Conservation (phyloP, 768 basidiomycete species). For the Trametes elegans region DNA sequence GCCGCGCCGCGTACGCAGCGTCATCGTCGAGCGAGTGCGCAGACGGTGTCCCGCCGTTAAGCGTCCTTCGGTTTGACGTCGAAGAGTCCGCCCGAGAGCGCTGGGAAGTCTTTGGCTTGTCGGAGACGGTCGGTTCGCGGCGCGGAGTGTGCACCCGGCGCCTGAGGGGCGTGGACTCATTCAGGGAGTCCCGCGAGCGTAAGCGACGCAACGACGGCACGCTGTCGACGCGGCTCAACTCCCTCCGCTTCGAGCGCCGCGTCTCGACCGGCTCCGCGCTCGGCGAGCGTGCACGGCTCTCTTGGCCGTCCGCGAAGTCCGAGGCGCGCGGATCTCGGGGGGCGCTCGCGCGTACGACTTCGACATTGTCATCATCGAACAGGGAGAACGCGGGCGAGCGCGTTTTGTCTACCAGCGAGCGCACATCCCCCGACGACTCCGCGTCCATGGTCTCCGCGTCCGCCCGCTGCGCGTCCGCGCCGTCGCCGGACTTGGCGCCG, state of each 20-base stretch:
- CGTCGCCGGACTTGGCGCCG: neutral
- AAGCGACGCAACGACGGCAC: conserved; percentile 11
- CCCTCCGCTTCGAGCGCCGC: conserved; percentile 10
- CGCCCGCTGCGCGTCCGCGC: neutral
- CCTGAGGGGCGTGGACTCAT: conserved; percentile 9
- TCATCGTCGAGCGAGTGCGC: conserved; percentile 13
- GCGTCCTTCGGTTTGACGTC: neutral
- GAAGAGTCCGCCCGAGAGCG: conserved; percentile 5
- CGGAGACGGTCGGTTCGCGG: neutral
- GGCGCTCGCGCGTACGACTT: conserved; percentile 18
- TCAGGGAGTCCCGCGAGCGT: conserved; percentile 12
- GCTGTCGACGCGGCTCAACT: neutral
- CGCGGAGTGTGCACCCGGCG: conserved; percentile 11
- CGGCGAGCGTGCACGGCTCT: conserved; percentile 1
- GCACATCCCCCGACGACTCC: neutral
- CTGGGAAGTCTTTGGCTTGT: neutral
- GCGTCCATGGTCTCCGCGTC: neutral
- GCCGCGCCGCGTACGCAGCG: conserved; percentile 29
- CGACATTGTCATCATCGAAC: conserved; percentile 32
- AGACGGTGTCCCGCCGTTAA: neutral
- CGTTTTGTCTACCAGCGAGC: neutral
- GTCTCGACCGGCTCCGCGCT: conserved; percentile 4
- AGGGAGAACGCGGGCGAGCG: conserved; percentile 24
- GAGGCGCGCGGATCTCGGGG: neutral
- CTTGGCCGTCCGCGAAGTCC: neutral